Conservation (phyloP, 345 rosid species). For the Eucalyptus marginata region DNA sequence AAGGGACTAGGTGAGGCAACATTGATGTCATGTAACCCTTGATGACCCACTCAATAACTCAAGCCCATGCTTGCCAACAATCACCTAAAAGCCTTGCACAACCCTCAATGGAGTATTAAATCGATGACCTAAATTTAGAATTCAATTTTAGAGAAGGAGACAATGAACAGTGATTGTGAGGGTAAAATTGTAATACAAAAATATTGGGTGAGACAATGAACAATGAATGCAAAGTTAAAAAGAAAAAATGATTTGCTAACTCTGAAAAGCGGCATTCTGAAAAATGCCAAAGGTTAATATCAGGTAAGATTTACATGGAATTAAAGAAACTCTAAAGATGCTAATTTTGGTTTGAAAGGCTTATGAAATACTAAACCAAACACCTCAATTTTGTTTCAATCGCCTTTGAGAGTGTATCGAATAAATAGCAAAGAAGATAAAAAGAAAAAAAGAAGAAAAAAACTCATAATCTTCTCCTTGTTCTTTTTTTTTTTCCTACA, state of each 20-base stretch:
- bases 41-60: background rate
- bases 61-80: too few species aligned
- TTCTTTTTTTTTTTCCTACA: background rate
- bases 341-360: background rate
- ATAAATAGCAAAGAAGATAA: too few species aligned
- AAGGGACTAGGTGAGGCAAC: background rate
- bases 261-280: background rate
- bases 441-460: background rate
- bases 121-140: background rate
- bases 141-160: background rate
- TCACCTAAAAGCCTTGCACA: background rate
- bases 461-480: background rate
- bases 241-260: background rate
- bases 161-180: background rate
- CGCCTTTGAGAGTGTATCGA: too few species aligned
- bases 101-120: background rate
- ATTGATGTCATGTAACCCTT: background rate
- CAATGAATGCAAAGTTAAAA: background rate
- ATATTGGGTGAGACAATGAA: too few species aligned
- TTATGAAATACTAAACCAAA: too few species aligned
- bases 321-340: background rate
- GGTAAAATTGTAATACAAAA: background rate
- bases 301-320: background rate
- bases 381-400: too few species aligned
- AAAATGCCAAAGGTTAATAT: background rate